A percentile compares a stretch with the other conserved stretches of the same genome.
These are phyloP conservation scores for Tetratostichococcus sp. DNA, from an alignment of 139 green algal species.

Conservation along the genomic window DNA sequence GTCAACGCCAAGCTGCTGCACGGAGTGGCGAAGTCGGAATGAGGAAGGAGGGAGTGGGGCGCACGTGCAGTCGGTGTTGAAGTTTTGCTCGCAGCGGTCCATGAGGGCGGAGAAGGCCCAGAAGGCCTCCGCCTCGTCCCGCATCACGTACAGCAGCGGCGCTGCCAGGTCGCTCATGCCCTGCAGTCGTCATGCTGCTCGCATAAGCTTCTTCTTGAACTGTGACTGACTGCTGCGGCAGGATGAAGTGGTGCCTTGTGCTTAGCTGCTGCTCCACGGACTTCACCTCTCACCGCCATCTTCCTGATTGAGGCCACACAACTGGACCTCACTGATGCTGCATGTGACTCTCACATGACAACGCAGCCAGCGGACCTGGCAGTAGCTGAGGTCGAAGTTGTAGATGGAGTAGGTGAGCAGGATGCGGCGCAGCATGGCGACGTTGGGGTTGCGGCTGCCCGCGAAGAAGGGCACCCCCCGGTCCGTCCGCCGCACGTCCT, in stretches of 20 bases:
- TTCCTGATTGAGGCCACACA: too few species aligned
- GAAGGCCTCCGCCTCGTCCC: conserved; percentile 59
- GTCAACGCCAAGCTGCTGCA: too few species aligned
- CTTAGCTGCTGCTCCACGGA: too few species aligned
- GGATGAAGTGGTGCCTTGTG: too few species aligned
- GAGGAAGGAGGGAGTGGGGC: too few species aligned
- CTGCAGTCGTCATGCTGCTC: conserved; percentile 25
- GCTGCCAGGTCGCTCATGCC: conserved; percentile 80
- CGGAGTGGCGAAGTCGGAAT: too few species aligned
- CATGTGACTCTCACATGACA: too few species aligned
- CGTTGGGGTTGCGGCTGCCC: conserved; percentile 29
- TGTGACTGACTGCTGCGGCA: too few species aligned
- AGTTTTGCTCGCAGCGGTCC: conserved; percentile 75
- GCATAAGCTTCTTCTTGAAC: too few species aligned
- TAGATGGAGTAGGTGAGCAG: conserved; percentile 77
- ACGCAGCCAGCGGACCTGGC: conserved; percentile 41
- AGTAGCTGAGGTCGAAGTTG: conserved; percentile 89
- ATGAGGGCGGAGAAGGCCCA: conserved; percentile 84
- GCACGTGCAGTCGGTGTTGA: conserved; percentile 53
- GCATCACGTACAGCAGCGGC: conserved; percentile 69
- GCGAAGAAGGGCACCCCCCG: conserved; percentile 52
- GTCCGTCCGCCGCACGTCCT: conserved; percentile 79
- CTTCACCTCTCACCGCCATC: too few species aligned
- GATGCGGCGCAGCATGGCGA: conserved; percentile 38
- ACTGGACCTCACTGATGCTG: too few species aligned